Percentiles rank a stretch among this genome's conserved stretches.
Conservation (phyloP, 1,284 basidiomycete genomes). For the Grifola frondosa region DNA sequence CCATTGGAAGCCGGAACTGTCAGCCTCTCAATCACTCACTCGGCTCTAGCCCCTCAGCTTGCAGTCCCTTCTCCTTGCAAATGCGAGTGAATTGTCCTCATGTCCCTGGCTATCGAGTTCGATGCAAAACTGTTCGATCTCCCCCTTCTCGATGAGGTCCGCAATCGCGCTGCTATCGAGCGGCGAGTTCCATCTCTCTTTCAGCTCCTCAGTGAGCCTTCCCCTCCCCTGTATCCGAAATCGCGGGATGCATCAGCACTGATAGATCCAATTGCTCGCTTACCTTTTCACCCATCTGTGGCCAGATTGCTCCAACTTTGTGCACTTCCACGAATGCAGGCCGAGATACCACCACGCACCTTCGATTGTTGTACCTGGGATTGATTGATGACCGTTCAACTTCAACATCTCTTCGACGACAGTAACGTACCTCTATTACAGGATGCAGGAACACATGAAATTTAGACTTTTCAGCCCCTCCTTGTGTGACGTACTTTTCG, state of each 20-base stretch:
- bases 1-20: too few relatives aligned
- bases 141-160: slow-evolving; percentile 18
- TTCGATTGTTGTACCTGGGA: slow-evolving; percentile 8
- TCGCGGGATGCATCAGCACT: slow-evolving; percentile 1
- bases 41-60: too few relatives aligned
- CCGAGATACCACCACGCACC: slow-evolving; percentile 30
- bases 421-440: slow-evolving; percentile 6
- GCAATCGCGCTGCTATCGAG: slow-evolving; percentile 14
- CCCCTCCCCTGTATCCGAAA: slow-evolving; percentile 15
- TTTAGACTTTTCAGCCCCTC: slow-evolving; percentile 19
- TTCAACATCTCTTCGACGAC: neutral
- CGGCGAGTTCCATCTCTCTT: slow-evolving; percentile 15
- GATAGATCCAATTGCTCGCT: neutral
- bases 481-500: slow-evolving; percentile 33
- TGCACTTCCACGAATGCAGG: slow-evolving; percentile 14
- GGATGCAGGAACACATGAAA: slow-evolving; percentile 44
- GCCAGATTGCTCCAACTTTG: slow-evolving; percentile 23
- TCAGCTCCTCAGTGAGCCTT: slow-evolving; percentile 13
- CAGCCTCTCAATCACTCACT: too few relatives aligned
- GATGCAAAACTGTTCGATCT: slow-evolving; percentile 27
- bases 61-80: too few relatives aligned
- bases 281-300: slow-evolving; percentile 19
- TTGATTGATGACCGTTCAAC: neutral
- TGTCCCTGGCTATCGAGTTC: slow-evolving; percentile 21
- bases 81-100: slow-evolving; percentile 14